A percentile compares a stretch with the other conserved stretches of the same genome.
Conservation (phyloP, 176 grass and related monocot genomes). For the Oryza nivara region DNA sequence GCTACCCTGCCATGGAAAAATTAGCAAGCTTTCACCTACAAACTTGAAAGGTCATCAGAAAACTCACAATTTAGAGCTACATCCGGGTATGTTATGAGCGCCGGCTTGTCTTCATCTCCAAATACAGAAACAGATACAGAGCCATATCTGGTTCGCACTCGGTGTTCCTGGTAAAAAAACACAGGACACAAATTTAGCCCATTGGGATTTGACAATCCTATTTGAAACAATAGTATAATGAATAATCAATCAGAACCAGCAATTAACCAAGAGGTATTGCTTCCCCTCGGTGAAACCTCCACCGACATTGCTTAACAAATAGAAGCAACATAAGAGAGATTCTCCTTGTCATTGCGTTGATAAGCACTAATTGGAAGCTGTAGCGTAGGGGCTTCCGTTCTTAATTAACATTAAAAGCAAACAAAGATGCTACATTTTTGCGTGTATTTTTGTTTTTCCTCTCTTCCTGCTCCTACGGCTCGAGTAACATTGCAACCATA, state of each 20-base stretch:
- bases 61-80: constrained; percentile 77
- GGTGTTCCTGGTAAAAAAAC: constrained; percentile 65
- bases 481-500: constrained; percentile 37
- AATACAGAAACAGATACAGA: constrained; percentile 69
- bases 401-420: constrained; percentile 10
- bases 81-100: constrained; percentile 81
- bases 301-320: constrained; percentile 3
- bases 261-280: not conserved
- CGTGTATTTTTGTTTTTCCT: not conserved
- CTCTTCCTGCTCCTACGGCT: not conserved
- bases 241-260: not conserved
- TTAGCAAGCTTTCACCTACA: not conserved
- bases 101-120: constrained; percentile 78
- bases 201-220: not conserved
- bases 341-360: not conserved
- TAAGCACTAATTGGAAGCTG: not conserved
- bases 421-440: not conserved
- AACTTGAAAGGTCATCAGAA: not conserved
- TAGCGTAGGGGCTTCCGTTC: not conserved
- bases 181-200: constrained; percentile 21
- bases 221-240: not conserved
- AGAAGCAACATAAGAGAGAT: not conserved
- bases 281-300: not conserved
- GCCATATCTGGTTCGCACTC: constrained; percentile 67
- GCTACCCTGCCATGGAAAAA: not conserved